phyloP scores from a whole-genome alignment of 106 monocot genomes.

The Cymbidium sinense region DNA sequence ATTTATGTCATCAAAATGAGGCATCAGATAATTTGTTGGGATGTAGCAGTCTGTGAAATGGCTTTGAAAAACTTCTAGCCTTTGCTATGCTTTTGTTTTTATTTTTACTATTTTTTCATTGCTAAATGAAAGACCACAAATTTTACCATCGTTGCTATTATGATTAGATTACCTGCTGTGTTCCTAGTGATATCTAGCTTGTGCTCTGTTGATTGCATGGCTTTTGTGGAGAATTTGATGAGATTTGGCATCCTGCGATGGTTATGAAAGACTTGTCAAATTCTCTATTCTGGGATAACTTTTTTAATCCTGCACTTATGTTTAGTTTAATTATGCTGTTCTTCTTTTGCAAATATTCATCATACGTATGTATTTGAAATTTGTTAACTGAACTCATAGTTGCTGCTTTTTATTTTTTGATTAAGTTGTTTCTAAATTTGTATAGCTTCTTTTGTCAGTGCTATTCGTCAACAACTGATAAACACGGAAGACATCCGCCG shows the following conservation, averaged over 20 bases:
- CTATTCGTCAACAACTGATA: constrained; percentile 84
- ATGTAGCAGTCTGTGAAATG: too few species aligned
- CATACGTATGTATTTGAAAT: background rate
- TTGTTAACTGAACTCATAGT: background rate
- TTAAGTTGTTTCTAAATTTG: background rate
- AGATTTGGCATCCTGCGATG: background rate
- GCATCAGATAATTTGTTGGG: too few species aligned
- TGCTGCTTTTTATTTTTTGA: background rate
- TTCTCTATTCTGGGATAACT: background rate
- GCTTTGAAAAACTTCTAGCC: too few species aligned
- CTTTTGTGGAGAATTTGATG: background rate
- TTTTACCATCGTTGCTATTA: background rate
- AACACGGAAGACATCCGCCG: constrained; percentile 95
- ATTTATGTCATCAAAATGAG: too few species aligned
- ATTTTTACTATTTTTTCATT: background rate
- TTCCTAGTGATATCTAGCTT: background rate
- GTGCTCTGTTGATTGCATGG: background rate
- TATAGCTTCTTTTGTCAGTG: constrained; percentile 32
- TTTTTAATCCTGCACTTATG: background rate
- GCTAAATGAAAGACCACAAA: background rate
- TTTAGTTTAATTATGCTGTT: background rate
- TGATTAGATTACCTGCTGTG: background rate
- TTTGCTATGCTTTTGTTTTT: too few species aligned
- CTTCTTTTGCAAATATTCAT: background rate
- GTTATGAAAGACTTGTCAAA: background rate